phyloP scores from a whole-genome alignment of 2,329 filamentous ascomycete genomes.

The Hypoxylon sp. region DNA sequence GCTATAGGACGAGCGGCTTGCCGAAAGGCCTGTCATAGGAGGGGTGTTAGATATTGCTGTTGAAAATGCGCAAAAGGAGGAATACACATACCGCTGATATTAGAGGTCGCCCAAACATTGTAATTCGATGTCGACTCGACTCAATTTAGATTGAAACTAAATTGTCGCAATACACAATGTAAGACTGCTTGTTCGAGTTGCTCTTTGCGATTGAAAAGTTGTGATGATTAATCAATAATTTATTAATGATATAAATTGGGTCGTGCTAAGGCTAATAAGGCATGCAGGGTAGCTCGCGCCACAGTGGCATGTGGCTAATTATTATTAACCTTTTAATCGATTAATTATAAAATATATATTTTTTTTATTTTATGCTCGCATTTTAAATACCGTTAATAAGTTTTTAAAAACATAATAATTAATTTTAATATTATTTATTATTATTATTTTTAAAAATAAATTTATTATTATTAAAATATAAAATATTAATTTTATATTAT shows the following conservation, averaged over 20 bases:
- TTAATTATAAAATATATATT: slow-evolving; percentile 5
- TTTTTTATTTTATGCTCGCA: background rate
- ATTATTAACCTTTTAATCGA: background rate
- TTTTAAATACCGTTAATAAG: too few species aligned
- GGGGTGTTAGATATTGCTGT: background rate
- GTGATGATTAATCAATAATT: slow-evolving; percentile 14
- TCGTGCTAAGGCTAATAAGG: slow-evolving; percentile 15
- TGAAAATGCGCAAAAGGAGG: background rate
- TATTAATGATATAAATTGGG: background rate
- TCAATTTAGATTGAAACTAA: background rate
- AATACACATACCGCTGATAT: slow-evolving; percentile 38
- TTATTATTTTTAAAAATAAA: too few species aligned
- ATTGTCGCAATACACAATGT: background rate
- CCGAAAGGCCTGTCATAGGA: slow-evolving; percentile 52
- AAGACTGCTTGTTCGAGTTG: background rate
- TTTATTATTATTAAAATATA: too few species aligned
- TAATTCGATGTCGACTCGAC: slow-evolving; percentile 5
- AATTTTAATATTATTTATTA: too few species aligned
- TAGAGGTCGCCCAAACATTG: slow-evolving; percentile 40
- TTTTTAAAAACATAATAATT: too few species aligned
- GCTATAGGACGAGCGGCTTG: slow-evolving; percentile 52
- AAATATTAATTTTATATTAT: too few species aligned
- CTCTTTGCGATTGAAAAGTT: slow-evolving; percentile 11
- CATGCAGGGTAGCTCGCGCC: slow-evolving; percentile 29
- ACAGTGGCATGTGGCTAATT: slow-evolving; percentile 18